A percentile compares a stretch with the other conserved stretches of the same genome.
Evolutionary conservation across 805 yeast species (phyloP).

Genomic region (Spathaspora hagerdaliae): DNA sequence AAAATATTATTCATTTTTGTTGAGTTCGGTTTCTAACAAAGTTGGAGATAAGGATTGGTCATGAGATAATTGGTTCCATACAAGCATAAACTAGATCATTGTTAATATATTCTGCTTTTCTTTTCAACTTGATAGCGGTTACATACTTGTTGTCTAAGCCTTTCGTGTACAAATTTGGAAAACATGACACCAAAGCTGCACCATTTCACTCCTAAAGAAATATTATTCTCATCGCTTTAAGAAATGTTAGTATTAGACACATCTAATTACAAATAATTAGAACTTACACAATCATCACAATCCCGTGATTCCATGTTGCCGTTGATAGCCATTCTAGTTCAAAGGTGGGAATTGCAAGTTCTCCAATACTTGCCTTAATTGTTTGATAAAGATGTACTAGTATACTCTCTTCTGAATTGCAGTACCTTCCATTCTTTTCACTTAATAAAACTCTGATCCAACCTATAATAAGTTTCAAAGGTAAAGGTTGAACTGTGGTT

Average conservation of each 20-base stretch:
- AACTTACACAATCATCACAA: constrained; percentile 1
- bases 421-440: not conserved
- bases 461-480: not conserved
- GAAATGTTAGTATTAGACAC: not conserved
- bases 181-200: constrained; percentile 1
- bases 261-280: not conserved
- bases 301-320: constrained; percentile 2
- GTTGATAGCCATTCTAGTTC: constrained; percentile 5
- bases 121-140: not conserved
- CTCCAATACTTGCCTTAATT: not conserved
- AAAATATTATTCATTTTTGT: not conserved
- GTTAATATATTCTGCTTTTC: too few relatives aligned
- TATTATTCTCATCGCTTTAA: constrained; percentile 1
- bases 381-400: not conserved
- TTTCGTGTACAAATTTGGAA: constrained; percentile 4
- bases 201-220: not conserved
- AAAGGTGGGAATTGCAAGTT: constrained; percentile 1
- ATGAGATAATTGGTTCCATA: constrained; percentile 1
- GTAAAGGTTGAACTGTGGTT: not conserved
- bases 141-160: constrained; percentile 1
- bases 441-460: not conserved
- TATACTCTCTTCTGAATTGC: not conserved
- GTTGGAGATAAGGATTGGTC: not conserved
- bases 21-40: not conserved
- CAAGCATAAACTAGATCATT: not conserved